Conservation (phyloP, 164 flowering plant species). For the Umbilicus rupestris region DNA sequence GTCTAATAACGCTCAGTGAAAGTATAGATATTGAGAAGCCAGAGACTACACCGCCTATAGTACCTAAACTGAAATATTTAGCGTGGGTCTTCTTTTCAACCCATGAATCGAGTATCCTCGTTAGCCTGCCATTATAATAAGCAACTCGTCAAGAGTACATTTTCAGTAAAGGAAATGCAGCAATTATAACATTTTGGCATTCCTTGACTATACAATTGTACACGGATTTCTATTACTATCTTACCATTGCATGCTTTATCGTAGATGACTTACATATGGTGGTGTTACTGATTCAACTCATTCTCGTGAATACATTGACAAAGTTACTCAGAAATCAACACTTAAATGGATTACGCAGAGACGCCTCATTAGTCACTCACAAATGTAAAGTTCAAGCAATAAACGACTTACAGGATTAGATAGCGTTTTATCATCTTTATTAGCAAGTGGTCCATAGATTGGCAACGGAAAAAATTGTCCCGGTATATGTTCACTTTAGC, state of each 20-base stretch:
- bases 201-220: not conserved
- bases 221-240: not conserved
- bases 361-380: not conserved
- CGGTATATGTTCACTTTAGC: slow-evolving; percentile 53
- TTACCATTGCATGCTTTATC: not conserved
- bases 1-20: not conserved
- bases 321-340: not conserved
- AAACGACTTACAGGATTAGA: slow-evolving; percentile 47
- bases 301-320: not conserved
- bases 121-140: not conserved
- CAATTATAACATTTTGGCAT: not conserved
- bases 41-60: not conserved
- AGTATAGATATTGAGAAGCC: slow-evolving; percentile 3
- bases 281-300: not conserved
- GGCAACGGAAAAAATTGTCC: slow-evolving; percentile 52
- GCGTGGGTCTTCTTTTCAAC: not conserved
- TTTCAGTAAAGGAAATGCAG: not conserved
- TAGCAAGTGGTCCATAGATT: slow-evolving; percentile 41
- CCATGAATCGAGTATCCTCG: slow-evolving; percentile 6
- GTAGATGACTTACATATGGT: not conserved
- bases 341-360: not conserved
- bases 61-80: not conserved
- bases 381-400: not conserved
- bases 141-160: not conserved
- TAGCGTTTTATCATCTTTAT: slow-evolving; percentile 54